phyloP scores from a whole-genome alignment of 805 yeast genomes.

The Candida coquimbonensis region DNA sequence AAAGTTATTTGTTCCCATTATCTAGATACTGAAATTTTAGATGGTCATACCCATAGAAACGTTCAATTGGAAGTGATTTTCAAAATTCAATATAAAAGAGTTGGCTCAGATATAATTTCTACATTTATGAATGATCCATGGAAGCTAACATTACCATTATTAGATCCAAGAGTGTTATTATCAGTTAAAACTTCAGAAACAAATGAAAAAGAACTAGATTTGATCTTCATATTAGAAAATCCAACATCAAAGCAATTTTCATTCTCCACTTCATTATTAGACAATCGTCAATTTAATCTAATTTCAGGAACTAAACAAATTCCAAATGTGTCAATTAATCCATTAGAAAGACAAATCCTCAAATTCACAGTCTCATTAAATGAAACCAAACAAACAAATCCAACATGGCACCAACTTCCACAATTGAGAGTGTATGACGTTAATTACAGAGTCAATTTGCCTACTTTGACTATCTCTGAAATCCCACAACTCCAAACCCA shows the following conservation, averaged over 20 bases:
- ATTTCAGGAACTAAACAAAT: slow-evolving; percentile 26
- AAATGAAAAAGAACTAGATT: slow-evolving; percentile 18
- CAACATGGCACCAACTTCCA: slow-evolving; percentile 41
- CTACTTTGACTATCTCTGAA: slow-evolving; percentile 37
- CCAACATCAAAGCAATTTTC: slow-evolving; percentile 67
- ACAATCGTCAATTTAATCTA: slow-evolving; percentile 29
- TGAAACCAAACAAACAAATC: background rate
- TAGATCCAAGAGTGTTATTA: slow-evolving; percentile 64
- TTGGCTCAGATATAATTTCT: slow-evolving; percentile 19
- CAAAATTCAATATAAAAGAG: slow-evolving; percentile 30
- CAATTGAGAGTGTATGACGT: slow-evolving; percentile 60
- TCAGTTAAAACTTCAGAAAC: slow-evolving; percentile 16
- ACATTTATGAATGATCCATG: slow-evolving; percentile 32
- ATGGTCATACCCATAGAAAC: slow-evolving; percentile 33
- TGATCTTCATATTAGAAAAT: slow-evolving; percentile 58
- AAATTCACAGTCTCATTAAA: slow-evolving; percentile 26
- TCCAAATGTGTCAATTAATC: slow-evolving; percentile 37
- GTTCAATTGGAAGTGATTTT: slow-evolving; percentile 25
- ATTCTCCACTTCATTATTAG: slow-evolving; percentile 43
- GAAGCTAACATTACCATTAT: slow-evolving; percentile 51
- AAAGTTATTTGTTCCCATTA: slow-evolving; percentile 14
- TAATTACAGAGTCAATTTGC: slow-evolving; percentile 57
- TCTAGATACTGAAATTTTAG: slow-evolving; percentile 29
- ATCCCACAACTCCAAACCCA: slow-evolving; percentile 15
- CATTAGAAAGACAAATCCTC: slow-evolving; percentile 46